Percentiles rank a stretch among this genome's conserved stretches.
phyloP scores from a whole-genome alignment of 2,329 filamentous ascomycete genomes.

The Arthrobotrys iridis region DNA sequence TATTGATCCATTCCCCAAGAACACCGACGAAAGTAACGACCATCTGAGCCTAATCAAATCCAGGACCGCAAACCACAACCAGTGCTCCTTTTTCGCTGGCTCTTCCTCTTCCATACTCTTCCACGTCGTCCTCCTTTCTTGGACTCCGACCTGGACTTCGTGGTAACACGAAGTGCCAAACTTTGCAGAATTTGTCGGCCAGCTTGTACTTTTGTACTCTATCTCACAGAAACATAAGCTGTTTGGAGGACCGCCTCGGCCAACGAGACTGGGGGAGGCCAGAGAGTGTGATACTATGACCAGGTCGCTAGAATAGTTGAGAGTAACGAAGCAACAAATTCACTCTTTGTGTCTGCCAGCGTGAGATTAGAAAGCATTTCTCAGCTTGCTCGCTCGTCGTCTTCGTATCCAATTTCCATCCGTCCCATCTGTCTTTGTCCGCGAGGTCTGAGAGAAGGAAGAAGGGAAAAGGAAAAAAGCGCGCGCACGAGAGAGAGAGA shows the following conservation, averaged over 20 bases:
- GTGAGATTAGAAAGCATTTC: constrained; percentile 32
- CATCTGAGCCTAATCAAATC: background rate
- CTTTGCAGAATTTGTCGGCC: constrained; percentile 44
- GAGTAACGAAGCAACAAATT: constrained; percentile 49
- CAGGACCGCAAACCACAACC: background rate
- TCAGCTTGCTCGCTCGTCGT: constrained; percentile 13
- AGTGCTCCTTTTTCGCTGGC: background rate
- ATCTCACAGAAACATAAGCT: constrained; percentile 8
- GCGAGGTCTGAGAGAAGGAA: too few relatives aligned
- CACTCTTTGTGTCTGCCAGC: constrained; percentile 14
- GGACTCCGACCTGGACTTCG: constrained; percentile 29
- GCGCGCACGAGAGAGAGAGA: background rate
- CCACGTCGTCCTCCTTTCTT: constrained; percentile 9
- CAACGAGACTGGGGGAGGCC: constrained; percentile 23
- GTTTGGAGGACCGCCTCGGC: constrained; percentile 20
- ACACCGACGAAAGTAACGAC: constrained; percentile 4
- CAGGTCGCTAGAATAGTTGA: constrained; percentile 44
- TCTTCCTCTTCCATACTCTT: background rate
- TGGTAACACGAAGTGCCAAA: constrained; percentile 52
- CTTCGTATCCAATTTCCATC: constrained; percentile 10
- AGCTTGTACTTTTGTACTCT: constrained; percentile 43
- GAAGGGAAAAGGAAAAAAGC: background rate
- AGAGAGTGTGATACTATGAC: constrained; percentile 52
- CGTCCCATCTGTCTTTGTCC: background rate
- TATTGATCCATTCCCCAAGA: background rate